These are phyloP conservation scores for Chalaropsis ovoidea DNA, from an alignment of 2,329 filamentous ascomycete species.

Conservation along the genomic window DNA sequence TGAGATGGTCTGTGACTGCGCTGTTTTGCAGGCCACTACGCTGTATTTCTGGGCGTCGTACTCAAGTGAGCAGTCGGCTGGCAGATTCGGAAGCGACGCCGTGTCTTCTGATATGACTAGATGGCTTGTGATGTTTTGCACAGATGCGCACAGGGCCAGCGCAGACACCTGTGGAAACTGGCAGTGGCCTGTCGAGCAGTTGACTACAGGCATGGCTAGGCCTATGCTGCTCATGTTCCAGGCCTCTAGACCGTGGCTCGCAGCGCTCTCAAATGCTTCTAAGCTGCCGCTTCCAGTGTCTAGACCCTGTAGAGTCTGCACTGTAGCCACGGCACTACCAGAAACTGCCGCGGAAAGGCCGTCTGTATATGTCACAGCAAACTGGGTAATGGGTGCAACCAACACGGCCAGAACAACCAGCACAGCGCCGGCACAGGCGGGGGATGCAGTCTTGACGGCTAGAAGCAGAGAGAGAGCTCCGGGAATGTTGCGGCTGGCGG, in stretches of 20 bases:
- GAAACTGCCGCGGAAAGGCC: background rate
- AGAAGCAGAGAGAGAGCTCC: conserved; percentile 28
- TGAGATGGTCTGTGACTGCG: conserved; percentile 27
- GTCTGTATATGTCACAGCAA: conserved; percentile 21
- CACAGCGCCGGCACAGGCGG: conserved; percentile 29
- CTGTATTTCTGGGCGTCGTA: conserved; percentile 9
- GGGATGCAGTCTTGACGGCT: conserved; percentile 27
- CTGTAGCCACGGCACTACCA: conserved; percentile 1
- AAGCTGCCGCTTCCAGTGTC: background rate
- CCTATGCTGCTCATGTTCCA: conserved; percentile 9
- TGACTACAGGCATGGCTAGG: conserved; percentile 5
- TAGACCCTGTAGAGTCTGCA: conserved; percentile 5
- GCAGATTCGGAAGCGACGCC: conserved; percentile 26
- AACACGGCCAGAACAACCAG: conserved; percentile 27
- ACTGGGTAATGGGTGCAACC: conserved; percentile 24
- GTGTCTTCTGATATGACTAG: background rate
- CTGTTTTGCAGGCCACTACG: conserved; percentile 25
- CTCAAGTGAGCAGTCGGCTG: conserved; percentile 17
- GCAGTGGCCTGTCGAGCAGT: conserved; percentile 27
- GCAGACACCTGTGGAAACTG: conserved; percentile 26
- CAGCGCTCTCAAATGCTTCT: background rate
- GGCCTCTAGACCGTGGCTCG: background rate
- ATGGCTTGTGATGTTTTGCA: conserved; percentile 29
- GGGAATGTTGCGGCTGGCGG: conserved; percentile 28
- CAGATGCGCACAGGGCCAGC: conserved; percentile 28